A percentile compares a stretch with the other conserved stretches of the same genome.
These are phyloP conservation scores for Pestalotiopsis sp. DNA, from an alignment of 2,329 filamentous ascomycete species.

Conservation along the genomic window DNA sequence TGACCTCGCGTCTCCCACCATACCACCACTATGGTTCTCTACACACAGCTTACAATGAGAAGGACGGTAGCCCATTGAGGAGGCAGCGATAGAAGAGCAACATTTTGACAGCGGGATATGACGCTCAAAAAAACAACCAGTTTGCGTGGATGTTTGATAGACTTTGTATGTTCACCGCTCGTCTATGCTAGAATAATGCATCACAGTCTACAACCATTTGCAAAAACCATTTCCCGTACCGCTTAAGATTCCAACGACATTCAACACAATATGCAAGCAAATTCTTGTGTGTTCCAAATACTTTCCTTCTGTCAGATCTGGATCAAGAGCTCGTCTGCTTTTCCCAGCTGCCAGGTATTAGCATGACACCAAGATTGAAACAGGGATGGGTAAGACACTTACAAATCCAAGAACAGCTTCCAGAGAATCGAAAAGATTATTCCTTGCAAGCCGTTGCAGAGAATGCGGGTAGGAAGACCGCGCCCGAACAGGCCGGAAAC, in stretches of 20 bases:
- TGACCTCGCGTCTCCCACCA: too few species aligned
- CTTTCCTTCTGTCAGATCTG: slow-evolving; percentile 44
- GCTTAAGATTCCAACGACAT: not conserved
- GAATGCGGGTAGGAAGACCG: slow-evolving; percentile 48
- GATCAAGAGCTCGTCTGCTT: slow-evolving; percentile 28
- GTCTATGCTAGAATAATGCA: too few species aligned
- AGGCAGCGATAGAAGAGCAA: too few species aligned
- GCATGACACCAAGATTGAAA: not conserved
- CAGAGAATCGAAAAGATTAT: slow-evolving; percentile 51
- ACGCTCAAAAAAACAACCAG: too few species aligned
- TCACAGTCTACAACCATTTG: not conserved
- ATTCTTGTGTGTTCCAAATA: not conserved
- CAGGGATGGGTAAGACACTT: slow-evolving; percentile 25
- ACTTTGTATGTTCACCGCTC: too few species aligned
- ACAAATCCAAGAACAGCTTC: slow-evolving; percentile 52
- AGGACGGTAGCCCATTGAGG: too few species aligned
- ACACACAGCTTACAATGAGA: too few species aligned
- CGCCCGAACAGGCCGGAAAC: slow-evolving; percentile 45
- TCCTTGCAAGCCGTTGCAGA: slow-evolving; percentile 51
- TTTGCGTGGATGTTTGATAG: too few species aligned
- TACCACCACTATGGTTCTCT: too few species aligned
- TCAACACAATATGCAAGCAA: not conserved
- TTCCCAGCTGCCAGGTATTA: slow-evolving; percentile 1
- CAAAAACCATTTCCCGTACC: not conserved
- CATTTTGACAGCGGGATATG: too few species aligned